phyloP scores from a whole-genome alignment of 179 eudicot genomes.

The Corrigiola litoralis region DNA sequence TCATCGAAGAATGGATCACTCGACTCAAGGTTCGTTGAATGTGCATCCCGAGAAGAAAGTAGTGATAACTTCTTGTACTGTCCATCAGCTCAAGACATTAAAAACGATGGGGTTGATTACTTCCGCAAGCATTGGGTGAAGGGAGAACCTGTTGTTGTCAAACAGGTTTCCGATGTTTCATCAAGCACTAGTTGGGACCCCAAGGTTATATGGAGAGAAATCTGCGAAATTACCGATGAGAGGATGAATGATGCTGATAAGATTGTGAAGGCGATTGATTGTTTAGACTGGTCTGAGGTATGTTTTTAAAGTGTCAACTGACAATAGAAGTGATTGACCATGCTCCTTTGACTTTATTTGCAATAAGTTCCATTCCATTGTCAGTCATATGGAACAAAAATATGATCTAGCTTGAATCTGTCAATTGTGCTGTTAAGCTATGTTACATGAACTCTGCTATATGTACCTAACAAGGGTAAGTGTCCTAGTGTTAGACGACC shows the following conservation, averaged over 20 bases:
- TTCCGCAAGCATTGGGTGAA: conserved; percentile 74
- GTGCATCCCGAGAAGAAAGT: conserved; percentile 49
- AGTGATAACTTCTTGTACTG: conserved; percentile 64
- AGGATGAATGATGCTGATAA: conserved; percentile 59
- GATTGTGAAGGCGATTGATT: conserved; percentile 80
- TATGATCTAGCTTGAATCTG: too few relatives aligned
- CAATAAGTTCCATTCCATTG: neutral
- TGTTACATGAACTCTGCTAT: too few relatives aligned
- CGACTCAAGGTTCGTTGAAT: conserved; percentile 40
- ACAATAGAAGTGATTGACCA: neutral
- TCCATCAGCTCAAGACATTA: conserved; percentile 63
- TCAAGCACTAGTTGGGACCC: conserved; percentile 81
- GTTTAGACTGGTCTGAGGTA: conserved; percentile 83
- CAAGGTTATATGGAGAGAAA: conserved; percentile 73
- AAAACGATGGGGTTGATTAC: conserved; percentile 57
- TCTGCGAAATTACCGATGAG: conserved; percentile 67
- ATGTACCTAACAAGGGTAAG: too few relatives aligned
- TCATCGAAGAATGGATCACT: conserved; percentile 19
- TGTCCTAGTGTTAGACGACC: too few relatives aligned
- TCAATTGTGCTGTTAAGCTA: too few relatives aligned
- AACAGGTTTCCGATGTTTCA: conserved; percentile 61
- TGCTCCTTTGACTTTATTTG: conserved; percentile 3
- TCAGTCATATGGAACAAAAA: neutral
- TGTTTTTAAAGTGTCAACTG: conserved; percentile 9
- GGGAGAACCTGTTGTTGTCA: conserved; percentile 78